Percentiles rank a stretch among this genome's conserved stretches.
These are phyloP conservation scores for Rhododendron molle DNA, from an alignment of 148 eudicot species.

Conservation along the genomic window DNA sequence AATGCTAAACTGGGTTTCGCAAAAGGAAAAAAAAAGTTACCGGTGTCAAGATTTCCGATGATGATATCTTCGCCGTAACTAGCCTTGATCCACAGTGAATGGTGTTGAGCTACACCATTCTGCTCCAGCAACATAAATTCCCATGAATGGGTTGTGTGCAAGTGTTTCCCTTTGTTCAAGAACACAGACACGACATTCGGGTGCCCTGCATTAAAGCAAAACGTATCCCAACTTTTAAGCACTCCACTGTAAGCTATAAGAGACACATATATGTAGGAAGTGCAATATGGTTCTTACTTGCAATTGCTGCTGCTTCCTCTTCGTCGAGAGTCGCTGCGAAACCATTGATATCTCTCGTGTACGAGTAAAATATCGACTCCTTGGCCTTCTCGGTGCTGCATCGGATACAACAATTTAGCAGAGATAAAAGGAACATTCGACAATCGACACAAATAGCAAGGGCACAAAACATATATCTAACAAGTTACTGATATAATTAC, in stretches of 20 bases:
- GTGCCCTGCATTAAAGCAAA: slow-evolving; percentile 30
- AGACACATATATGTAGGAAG: not conserved
- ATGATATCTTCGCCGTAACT: slow-evolving; percentile 54
- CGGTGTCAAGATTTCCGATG: slow-evolving; percentile 68
- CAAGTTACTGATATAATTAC: slow-evolving; percentile 17
- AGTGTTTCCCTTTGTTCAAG: slow-evolving; percentile 28
- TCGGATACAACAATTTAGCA: not conserved
- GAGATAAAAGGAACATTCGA: not conserved
- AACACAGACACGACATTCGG: slow-evolving; percentile 58
- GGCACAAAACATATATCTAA: not conserved
- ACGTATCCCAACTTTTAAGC: not conserved
- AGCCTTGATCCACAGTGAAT: slow-evolving; percentile 41
- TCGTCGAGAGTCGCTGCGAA: slow-evolving; percentile 61
- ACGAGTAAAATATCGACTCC: slow-evolving; percentile 57
- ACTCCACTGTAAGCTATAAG: not conserved
- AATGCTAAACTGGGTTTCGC: not conserved
- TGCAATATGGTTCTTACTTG: slow-evolving; percentile 29
- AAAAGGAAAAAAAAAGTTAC: slow-evolving; percentile 14
- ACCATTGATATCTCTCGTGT: slow-evolving; percentile 51
- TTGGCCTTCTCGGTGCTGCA: slow-evolving; percentile 45
- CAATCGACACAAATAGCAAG: not conserved
- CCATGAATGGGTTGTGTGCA: slow-evolving; percentile 78
- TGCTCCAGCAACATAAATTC: slow-evolving; percentile 40
- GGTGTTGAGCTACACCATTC: slow-evolving; percentile 12
- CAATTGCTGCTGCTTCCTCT: slow-evolving; percentile 44